These are phyloP conservation scores for Funneliformis caledonium DNA, from an alignment of 371 early-diverging fungal species.

Conservation along the genomic window DNA sequence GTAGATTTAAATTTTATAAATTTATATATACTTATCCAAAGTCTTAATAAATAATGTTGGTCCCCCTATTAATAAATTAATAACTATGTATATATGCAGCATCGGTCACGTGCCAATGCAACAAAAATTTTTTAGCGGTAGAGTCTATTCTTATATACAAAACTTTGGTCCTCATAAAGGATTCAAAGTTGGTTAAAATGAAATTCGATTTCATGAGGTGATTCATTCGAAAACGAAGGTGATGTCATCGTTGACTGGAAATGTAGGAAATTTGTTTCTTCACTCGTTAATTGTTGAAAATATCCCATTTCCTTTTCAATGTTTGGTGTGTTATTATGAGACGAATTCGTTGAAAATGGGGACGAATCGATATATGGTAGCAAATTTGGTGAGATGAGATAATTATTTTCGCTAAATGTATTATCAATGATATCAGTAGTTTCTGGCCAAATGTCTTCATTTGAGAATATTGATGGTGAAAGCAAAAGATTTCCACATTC, in stretches of 20 bases:
- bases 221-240: not conserved
- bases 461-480: not conserved
- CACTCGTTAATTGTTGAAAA: not conserved
- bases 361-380: not conserved
- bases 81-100: too few species aligned
- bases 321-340: not conserved
- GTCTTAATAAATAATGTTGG: too few species aligned
- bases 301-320: not conserved
- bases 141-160: too few species aligned
- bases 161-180: too few species aligned
- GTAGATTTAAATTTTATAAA: too few species aligned
- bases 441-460: not conserved
- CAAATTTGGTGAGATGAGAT: not conserved
- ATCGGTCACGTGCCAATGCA: too few species aligned
- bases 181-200: too few species aligned
- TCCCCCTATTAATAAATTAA: too few species aligned
- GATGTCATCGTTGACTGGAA: not conserved
- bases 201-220: too few species aligned
- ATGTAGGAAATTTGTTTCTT: not conserved
- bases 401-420: not conserved
- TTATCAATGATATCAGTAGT: not conserved
- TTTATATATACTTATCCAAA: too few species aligned
- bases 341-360: not conserved
- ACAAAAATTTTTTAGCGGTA: too few species aligned
- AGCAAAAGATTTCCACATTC: not conserved